Evolutionary conservation across 805 yeast genomes (phyloP).

Genomic region (Saccharomycopsis vini): DNA sequence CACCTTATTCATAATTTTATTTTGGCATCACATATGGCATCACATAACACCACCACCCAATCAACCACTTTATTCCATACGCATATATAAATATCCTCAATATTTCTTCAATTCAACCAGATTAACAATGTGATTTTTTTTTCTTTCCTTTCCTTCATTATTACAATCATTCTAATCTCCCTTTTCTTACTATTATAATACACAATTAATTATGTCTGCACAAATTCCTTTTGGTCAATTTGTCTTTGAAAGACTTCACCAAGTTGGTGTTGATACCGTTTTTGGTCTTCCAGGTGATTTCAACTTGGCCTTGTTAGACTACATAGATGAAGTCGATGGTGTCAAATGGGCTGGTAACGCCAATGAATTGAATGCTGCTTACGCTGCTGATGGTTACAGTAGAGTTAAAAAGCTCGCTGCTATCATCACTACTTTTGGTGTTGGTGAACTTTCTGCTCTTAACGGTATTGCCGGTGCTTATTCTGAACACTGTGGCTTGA

Average conservation of each 20-base stretch:
- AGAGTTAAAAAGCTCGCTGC: slow-evolving; percentile 57
- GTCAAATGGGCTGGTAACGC: slow-evolving; percentile 75
- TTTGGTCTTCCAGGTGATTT: slow-evolving; percentile 81
- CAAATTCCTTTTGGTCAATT: slow-evolving; percentile 54
- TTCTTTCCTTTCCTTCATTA: no score
- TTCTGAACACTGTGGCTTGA: slow-evolving; percentile 70
- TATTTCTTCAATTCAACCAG: no score
- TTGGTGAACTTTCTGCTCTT: slow-evolving; percentile 79
- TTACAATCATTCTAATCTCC: no score
- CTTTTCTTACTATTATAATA: no score
- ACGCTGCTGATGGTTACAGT: slow-evolving; percentile 86
- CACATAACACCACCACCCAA: no score
- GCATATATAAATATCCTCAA: no score
- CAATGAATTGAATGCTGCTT: slow-evolving; percentile 84
- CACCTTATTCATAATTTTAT: no score
- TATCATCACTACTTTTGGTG: slow-evolving; percentile 70
- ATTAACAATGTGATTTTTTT: no score
- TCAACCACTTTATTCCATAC: no score
- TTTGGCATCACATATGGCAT: no score
- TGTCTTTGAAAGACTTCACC: slow-evolving; percentile 46
- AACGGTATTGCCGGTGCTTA: slow-evolving; percentile 78
- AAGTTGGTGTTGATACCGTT: slow-evolving; percentile 47
- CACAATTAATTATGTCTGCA: no score
- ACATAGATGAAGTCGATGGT: slow-evolving; percentile 43
- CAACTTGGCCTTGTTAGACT: slow-evolving; percentile 59